Evolutionary conservation across 75 land plant genomes (phyloP), one percentile per base, ranked within the genome.

Genomic region (Pinus tabuliformis): DNA sequence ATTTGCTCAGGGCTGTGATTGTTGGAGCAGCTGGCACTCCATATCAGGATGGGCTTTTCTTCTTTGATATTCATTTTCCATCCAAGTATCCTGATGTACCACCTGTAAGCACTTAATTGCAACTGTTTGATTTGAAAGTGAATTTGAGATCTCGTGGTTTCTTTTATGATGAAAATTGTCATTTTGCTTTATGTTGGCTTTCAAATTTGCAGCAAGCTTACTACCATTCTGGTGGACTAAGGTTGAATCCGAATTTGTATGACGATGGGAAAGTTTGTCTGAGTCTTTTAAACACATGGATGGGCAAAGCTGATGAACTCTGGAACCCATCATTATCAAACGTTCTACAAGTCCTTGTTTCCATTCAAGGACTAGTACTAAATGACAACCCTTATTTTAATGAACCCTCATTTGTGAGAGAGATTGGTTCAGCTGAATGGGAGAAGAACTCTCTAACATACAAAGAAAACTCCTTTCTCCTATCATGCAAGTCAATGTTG

Each of bases 1-100:
- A 95, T 86, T 79, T 95, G 76, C 54, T 95, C 75, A 89, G 98
- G 72, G 95, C 98, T 57, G 95, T 89, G 2, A 92, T 95, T 33
- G 77, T 92, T n/a, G 98, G 98, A 65, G 90, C 95, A 33, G 76
- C 84, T 58, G 95, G 98, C 65, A 95, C 98, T 62, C 98, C 98
- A 37, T 37, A 37, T 37, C 39, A 37, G 5, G 39, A 37, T 37
- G 39, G 98, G 21, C 75, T 95, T 24, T 95, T 90, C 76, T 84
- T 95, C 77, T 95, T 95, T 80, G 98, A 95, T 72, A 73, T 92
- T 2, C 78, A 58, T 76, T 85, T 92, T 52, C 98, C 95, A 75
- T 24, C 78, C 91, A 3, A 37, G 5, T 37, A 4, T 37, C 39
- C 39, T 37, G 5, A 37, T 37, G 39, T 37, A 37, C 5, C 3